These are phyloP conservation scores for Rhododendron mucronatum DNA, from an alignment of 148 eudicot genomes.

Conservation along the genomic window DNA sequence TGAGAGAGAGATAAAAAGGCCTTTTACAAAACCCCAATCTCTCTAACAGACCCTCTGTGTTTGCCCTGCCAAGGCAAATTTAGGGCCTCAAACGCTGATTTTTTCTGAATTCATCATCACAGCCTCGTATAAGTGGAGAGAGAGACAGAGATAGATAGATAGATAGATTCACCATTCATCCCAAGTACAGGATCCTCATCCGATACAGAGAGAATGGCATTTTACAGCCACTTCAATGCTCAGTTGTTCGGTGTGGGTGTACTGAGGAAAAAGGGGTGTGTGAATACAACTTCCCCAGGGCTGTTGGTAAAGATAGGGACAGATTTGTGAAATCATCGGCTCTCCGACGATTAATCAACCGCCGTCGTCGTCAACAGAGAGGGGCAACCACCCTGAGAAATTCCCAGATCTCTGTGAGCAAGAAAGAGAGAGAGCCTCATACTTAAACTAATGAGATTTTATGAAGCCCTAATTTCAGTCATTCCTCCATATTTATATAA, in stretches of 20 bases:
- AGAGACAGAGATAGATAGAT: background rate
- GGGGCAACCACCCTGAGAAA: slow-evolving; percentile 18
- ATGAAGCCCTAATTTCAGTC: background rate
- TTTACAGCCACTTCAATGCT: background rate
- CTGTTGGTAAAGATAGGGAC: background rate
- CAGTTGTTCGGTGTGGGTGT: background rate
- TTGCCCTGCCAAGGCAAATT: slow-evolving; percentile 20
- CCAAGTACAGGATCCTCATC: background rate
- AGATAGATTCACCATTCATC: background rate
- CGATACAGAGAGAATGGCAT: background rate
- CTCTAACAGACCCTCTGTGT: slow-evolving; percentile 9
- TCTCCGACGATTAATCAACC: background rate
- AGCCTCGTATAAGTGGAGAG: background rate
- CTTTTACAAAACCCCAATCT: background rate
- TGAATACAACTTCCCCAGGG: background rate
- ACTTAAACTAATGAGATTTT: slow-evolving; percentile 15
- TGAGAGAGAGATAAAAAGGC: slow-evolving; percentile 1
- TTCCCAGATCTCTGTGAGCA: slow-evolving; percentile 9
- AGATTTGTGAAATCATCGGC: slow-evolving; percentile 13
- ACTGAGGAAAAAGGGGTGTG: too few relatives aligned
- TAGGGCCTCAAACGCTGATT: background rate
- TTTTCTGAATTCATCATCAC: slow-evolving; percentile 12
- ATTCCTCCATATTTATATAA: background rate
- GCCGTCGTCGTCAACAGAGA: background rate
- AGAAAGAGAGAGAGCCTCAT: slow-evolving; percentile 6